These are phyloP conservation scores for Telopea speciosissima DNA, from an alignment of 177 flowering plant species.

Conservation along the genomic window DNA sequence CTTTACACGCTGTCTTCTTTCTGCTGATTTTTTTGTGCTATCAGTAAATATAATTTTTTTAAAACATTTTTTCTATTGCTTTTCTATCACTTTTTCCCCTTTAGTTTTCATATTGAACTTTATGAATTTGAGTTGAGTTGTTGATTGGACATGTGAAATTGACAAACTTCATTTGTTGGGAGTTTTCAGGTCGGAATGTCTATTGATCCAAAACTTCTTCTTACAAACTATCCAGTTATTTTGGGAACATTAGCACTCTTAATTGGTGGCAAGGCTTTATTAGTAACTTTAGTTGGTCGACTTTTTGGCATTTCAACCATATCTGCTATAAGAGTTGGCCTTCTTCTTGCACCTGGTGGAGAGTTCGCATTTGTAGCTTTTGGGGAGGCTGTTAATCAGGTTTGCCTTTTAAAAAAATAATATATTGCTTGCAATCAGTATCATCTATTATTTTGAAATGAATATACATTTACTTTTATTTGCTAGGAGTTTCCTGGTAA, in stretches of 20 bases:
- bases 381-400: constrained; percentile 99
- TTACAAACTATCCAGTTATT: constrained; percentile 83
- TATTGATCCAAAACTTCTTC: constrained; percentile 92
- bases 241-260: constrained; percentile 71
- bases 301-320: constrained; percentile 84
- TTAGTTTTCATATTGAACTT: background rate
- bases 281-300: constrained; percentile 78
- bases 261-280: constrained; percentile 78
- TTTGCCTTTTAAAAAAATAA: constrained; percentile 14
- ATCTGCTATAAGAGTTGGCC: constrained; percentile 92
- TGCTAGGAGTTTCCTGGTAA: background rate
- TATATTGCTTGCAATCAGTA: constrained; percentile 1
- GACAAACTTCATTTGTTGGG: background rate
- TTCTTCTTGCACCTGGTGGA: constrained; percentile 99
- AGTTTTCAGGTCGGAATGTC: constrained; percentile 97
- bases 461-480: background rate
- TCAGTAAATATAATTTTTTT: background rate
- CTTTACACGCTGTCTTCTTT: background rate
- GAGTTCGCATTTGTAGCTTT: constrained; percentile 99
- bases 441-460: background rate
- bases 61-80: too few species aligned
- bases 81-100: too few species aligned
- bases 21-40: background rate
- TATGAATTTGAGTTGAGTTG: too few species aligned
- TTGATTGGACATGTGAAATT: background rate